Evolutionary conservation across 345 rosid species (phyloP).

Genomic region (Euphorbia peplus): DNA sequence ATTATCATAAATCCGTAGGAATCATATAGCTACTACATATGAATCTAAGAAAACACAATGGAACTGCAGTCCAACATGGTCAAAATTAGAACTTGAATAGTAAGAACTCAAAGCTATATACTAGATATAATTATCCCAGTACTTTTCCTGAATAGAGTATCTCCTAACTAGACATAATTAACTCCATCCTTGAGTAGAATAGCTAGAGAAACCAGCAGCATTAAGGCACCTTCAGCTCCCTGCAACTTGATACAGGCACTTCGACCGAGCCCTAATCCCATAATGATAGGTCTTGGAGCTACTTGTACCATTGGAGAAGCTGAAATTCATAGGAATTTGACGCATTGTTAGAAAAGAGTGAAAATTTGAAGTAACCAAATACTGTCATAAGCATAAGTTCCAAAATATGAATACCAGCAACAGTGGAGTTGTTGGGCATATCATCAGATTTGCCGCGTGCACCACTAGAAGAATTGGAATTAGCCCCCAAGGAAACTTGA

Average conservation of each 20-base stretch:
- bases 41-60: background rate
- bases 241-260: slow-evolving; percentile 31
- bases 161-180: slow-evolving; percentile 11
- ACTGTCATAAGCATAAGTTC: background rate
- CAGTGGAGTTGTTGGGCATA: slow-evolving; percentile 34
- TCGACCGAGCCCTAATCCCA: slow-evolving; percentile 39
- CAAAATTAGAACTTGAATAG: background rate
- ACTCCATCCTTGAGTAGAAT: slow-evolving; percentile 25
- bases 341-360: background rate
- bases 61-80: background rate
- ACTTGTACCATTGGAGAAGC: slow-evolving; percentile 47
- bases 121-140: background rate
- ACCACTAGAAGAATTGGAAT: slow-evolving; percentile 20
- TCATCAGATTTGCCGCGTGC: slow-evolving; percentile 36
- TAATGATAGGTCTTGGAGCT: slow-evolving; percentile 41
- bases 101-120: background rate
- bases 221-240: slow-evolving; percentile 19
- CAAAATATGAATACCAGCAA: slow-evolving; percentile 24
- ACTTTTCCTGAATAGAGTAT: background rate
- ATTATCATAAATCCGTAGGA: background rate
- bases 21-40: background rate
- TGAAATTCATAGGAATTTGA: slow-evolving; percentile 13
- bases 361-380: background rate
- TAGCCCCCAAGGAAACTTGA: slow-evolving; percentile 27
- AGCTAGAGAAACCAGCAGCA: slow-evolving; percentile 22